A percentile compares a stretch with the other conserved stretches of the same genome.
These are phyloP conservation scores for Coemansia erecta DNA, from an alignment of 192 early-diverging fungal species.

Conservation along the genomic window DNA sequence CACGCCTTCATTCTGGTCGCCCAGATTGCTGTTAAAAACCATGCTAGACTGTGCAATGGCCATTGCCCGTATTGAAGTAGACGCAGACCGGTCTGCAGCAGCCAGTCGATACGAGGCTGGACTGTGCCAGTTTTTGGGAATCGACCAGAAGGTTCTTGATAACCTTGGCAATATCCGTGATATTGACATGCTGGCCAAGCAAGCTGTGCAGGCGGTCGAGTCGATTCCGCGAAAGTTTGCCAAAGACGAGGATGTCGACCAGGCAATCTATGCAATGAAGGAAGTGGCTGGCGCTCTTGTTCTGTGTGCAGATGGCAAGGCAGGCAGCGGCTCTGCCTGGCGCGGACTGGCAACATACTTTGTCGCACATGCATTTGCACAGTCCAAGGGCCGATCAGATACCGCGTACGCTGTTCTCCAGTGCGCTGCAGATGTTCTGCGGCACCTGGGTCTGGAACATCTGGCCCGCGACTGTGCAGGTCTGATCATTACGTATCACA, in stretches of 20 bases:
- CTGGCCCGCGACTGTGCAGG: constrained; percentile 29
- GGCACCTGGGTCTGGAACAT: constrained; percentile 5
- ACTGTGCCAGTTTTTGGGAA: constrained; percentile 33
- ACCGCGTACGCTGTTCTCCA: constrained; percentile 10
- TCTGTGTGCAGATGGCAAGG: constrained; percentile 3
- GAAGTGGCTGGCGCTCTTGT: constrained; percentile 33
- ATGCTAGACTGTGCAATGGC: constrained; percentile 42
- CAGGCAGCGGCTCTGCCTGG: not conserved
- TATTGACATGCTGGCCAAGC: not conserved
- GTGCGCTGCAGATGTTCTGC: not conserved
- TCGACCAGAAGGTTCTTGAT: constrained; percentile 2
- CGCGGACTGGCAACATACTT: constrained; percentile 16
- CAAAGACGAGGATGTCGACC: constrained; percentile 34
- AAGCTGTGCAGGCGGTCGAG: not conserved
- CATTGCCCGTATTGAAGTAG: constrained; percentile 18
- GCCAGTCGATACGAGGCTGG: constrained; percentile 12
- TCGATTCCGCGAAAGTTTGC: constrained; percentile 38
- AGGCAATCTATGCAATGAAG: constrained; percentile 33
- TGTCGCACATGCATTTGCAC: constrained; percentile 22
- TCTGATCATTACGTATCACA: constrained; percentile 30
- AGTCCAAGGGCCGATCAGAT: not conserved
- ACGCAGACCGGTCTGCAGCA: not conserved
- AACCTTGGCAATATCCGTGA: not conserved
- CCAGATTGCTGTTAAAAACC: constrained; percentile 36
- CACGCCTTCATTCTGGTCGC: constrained; percentile 23